These are phyloP conservation scores for Ashbya aceris DNA, from an alignment of 1,139 yeast genomes.

Conservation along the genomic window DNA sequence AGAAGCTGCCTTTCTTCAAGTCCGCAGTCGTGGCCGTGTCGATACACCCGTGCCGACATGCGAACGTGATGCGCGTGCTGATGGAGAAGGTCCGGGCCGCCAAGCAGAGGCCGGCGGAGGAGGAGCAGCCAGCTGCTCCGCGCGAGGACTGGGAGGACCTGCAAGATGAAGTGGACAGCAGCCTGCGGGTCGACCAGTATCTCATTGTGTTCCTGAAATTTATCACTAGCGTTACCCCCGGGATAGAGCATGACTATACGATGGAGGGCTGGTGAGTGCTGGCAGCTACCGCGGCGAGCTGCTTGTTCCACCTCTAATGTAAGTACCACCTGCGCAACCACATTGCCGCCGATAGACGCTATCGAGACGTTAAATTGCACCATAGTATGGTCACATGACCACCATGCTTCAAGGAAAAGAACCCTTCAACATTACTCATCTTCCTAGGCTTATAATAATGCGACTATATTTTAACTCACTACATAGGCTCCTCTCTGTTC, in stretches of 20 bases:
- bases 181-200: slow-evolving; percentile 83
- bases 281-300: neutral
- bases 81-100: slow-evolving; percentile 57
- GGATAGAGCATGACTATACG: slow-evolving; percentile 92
- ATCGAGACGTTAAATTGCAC: neutral
- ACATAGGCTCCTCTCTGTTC: neutral
- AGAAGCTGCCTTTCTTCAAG: slow-evolving; percentile 74
- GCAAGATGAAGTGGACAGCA: slow-evolving; percentile 33
- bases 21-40: slow-evolving; percentile 70
- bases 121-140: slow-evolving; percentile 29
- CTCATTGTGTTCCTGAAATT: slow-evolving; percentile 81
- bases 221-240: slow-evolving; percentile 95
- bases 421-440: too few species aligned
- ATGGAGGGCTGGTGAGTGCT: slow-evolving; percentile 64
- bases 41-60: slow-evolving; percentile 94
- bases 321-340: too few species aligned
- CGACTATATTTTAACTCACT: too few species aligned
- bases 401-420: neutral
- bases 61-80: slow-evolving; percentile 84
- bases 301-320: neutral
- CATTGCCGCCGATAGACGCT: too few species aligned
- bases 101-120: slow-evolving; percentile 33
- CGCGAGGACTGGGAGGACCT: slow-evolving; percentile 38
- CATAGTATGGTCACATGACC: neutral
- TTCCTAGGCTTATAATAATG: too few species aligned